Conservation (phyloP, 805 yeast species). For the Hanseniaspora lachancei region DNA sequence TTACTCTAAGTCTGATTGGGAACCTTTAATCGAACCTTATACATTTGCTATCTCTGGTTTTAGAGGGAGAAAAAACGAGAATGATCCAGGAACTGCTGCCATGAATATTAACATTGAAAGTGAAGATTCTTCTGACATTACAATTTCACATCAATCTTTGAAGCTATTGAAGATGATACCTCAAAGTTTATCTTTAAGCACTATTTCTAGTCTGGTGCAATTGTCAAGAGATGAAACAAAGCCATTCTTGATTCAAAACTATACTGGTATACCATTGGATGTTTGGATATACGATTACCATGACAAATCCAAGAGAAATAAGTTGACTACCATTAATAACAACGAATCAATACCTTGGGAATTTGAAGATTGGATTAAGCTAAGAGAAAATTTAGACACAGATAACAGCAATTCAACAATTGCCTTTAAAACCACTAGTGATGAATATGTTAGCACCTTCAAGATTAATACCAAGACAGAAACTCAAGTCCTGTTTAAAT, state of each 20-base stretch:
- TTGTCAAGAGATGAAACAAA: constrained; percentile 64
- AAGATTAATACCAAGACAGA: constrained; percentile 61
- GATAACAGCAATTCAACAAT: constrained; percentile 48
- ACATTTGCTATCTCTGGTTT: constrained; percentile 56
- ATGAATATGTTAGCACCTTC: constrained; percentile 41
- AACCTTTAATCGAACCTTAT: constrained; percentile 84
- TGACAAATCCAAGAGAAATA: constrained; percentile 20
- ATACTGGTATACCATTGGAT: constrained; percentile 71
- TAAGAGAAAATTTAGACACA: constrained; percentile 66
- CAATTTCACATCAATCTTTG: constrained; percentile 69
- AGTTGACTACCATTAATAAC: constrained; percentile 31
- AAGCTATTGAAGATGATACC: constrained; percentile 62
- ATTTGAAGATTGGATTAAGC: constrained; percentile 83
- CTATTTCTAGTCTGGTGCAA: constrained; percentile 34
- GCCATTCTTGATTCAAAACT: constrained; percentile 69
- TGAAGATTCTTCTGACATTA: constrained; percentile 61
- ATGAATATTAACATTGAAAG: constrained; percentile 57
- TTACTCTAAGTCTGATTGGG: constrained; percentile 87
- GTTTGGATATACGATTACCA: constrained; percentile 58
- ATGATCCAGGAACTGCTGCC: constrained; percentile 26
- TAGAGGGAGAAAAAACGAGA: constrained; percentile 28
- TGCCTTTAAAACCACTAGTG: constrained; percentile 47
- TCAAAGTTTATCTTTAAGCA: constrained; percentile 33
- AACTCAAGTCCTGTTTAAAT: constrained; percentile 64
- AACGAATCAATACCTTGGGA: constrained; percentile 62